phyloP scores from a whole-genome alignment of 345 rosid genomes.

The Euclidium syriacum region DNA sequence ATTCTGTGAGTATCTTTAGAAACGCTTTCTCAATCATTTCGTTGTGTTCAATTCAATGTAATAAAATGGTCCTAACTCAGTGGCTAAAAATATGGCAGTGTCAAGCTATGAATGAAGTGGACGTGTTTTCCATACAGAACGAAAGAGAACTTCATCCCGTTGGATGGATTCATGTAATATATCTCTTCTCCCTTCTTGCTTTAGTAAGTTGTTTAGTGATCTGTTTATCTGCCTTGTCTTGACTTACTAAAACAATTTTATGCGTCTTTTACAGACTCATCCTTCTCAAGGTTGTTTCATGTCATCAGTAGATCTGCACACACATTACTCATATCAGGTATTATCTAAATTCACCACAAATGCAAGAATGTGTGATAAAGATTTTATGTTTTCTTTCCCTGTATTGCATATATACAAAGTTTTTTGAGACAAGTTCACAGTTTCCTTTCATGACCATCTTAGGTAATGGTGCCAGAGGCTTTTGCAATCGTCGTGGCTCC shows the following conservation, averaged over 20 bases:
- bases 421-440: not conserved
- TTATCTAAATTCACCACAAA: not conserved
- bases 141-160: conserved; percentile 68
- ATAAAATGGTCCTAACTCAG: conserved; percentile 3
- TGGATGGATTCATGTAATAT: conserved; percentile 88
- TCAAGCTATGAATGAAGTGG: conserved; percentile 77
- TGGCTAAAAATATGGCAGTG: conserved; percentile 42
- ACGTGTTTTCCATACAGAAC: conserved; percentile 72
- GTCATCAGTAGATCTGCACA: conserved; percentile 91
- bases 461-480: conserved; percentile 92
- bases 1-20: conserved; percentile 54
- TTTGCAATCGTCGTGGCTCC: conserved; percentile 94
- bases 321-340: conserved; percentile 54
- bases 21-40: conserved; percentile 14
- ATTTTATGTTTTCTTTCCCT: not conserved
- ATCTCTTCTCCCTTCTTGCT: conserved; percentile 15
- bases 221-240: not conserved
- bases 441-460: conserved; percentile 2
- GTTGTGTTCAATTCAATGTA: conserved; percentile 9
- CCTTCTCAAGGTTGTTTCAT: conserved; percentile 94
- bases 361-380: not conserved
- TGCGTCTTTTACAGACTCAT: conserved; percentile 63
- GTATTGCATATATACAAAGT: not conserved
- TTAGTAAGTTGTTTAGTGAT: not conserved
- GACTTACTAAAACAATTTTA: not conserved